Base-by-base conservation (phyloP, 2,329 filamentous ascomycete species). In the Nemania serpens region DNA sequence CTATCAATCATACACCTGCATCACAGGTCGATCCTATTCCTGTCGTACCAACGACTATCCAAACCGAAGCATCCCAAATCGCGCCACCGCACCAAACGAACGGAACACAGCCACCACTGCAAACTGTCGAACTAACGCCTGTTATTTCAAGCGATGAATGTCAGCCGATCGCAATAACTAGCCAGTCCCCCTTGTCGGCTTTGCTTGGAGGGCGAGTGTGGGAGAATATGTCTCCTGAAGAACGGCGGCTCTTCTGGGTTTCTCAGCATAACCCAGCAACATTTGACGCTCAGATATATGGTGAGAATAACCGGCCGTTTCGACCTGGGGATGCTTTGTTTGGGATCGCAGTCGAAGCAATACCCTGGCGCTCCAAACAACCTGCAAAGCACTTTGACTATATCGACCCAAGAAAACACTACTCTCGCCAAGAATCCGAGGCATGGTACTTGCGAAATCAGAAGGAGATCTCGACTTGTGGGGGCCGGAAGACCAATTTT, bases 391-490 rank as follows among this genome's bases (percentile, higher is more conserved):
- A 76, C 5, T 86, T 78, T 64, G 72, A 77, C 1, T 73, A 78
- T 49, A 75, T 84, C 2, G 81, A 88, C 68, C 84, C 84, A 0
- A 78, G 78, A 1, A 75, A 81, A 1, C 80, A 84, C 53, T 81
- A 78, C 72, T 76, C 76, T 1, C 76, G 79, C 46, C 73, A 73
- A 1, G 76, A 76, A 46, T 76, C 80, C 0, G 67, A 77, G 3
- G 71, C 74, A 17, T 86, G 83, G 83, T 73, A 79, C 51, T 69
- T 67, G 13, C 69, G 72, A 15, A 87, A 86, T 61, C 74, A 78
- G 36, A 67, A 70, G 1, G 84, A 87, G 59, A 85, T 87, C 33
- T 67, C 73, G 41, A 70, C 70, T 1, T 80, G 84, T 1, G 79
- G 78, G 4, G 75, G 74, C 2, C 76, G 81, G 17, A 87, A 87